Percentiles rank a stretch among this genome's conserved stretches.
Evolutionary conservation across 768 basidiomycete species (phyloP).

Genomic region (Mycena vulgaris): DNA sequence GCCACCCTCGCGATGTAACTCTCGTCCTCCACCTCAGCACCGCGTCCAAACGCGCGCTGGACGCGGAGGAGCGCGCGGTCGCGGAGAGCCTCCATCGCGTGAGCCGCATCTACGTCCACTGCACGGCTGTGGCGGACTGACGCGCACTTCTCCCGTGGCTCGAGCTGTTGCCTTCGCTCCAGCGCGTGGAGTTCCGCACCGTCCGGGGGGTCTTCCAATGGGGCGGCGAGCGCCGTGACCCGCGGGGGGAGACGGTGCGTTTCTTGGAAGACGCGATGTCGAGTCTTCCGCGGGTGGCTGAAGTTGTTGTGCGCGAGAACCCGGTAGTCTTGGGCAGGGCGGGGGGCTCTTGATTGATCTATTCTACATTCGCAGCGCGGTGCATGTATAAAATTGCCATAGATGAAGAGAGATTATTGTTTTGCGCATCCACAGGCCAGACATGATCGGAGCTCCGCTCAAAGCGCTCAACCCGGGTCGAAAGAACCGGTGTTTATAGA

Average conservation of each 20-base stretch:
- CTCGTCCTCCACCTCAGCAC: background rate
- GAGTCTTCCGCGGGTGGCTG: background rate
- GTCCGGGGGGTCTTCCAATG: background rate
- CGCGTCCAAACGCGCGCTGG: background rate
- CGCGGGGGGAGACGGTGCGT: background rate
- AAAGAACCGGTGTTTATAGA: too few relatives aligned
- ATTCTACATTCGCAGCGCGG: too few relatives aligned
- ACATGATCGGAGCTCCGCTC: too few relatives aligned
- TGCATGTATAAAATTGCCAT: too few relatives aligned
- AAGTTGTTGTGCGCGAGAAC: background rate
- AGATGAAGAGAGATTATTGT: too few relatives aligned
- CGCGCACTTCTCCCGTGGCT: constrained; percentile 5
- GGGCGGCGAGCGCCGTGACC: background rate
- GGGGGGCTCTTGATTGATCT: too few relatives aligned
- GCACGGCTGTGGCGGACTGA: background rate
- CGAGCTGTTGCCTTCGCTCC: background rate
- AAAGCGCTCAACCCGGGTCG: too few relatives aligned
- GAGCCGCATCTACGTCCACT: background rate
- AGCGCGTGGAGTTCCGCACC: constrained; percentile 4
- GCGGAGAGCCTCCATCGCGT: background rate
- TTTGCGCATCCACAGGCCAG: too few relatives aligned
- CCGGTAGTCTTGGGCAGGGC: too few relatives aligned
- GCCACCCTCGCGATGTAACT: background rate
- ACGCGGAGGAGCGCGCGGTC: background rate
- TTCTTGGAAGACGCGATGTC: constrained; percentile 7